Base-by-base conservation (phyloP, 192 early-diverging fungal genomes). In the Podila epigama region DNA sequence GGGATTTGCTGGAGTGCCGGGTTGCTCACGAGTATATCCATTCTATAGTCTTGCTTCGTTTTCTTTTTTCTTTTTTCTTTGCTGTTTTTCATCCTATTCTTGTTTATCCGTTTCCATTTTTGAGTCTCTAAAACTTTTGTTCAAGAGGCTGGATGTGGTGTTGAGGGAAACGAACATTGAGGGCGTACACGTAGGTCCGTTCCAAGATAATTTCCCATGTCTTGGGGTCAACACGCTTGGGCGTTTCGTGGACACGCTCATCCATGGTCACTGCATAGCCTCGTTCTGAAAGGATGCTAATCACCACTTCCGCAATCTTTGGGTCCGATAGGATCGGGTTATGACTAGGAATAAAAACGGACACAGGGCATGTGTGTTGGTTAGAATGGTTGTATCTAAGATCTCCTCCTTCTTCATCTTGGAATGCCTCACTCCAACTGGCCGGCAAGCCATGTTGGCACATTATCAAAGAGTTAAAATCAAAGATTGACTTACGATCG, bases 141-240 rank as follows among this genome's bases (percentile, higher is more conserved):
- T 88, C 86, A 41, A 88, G 58, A 18, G 86, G 77, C 54, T 86
- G 86, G 55, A 88, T 88, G 56, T 86, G 82, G 39, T 86, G 86
- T 48, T 88, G 85, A 16, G 86, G 86, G 58, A 86, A 88, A 4
- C 84, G 84, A 15, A 88, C 78, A 51, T 77, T 86, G 31, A 88
- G 69, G 1, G 84, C 73, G 60, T 84, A 82, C 31, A 81, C 68
- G 48, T 82, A 70, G 15, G 79, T 73, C 7, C 82, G 79, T 53
- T 86, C 83, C 50, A 86, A 33, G 32, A 81, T 80, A 35, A 88
- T 88, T 58, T 81, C 70, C 36, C 83, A 82, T 12, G 84, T 83
- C 20, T 80, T 67, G 1, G 81, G 63, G 63, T 88, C 81, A 11
- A 88, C 67, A 29, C 81, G 79, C 25, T 73, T 66, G 15, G 86